phyloP scores from a whole-genome alignment of 768 basidiomycete genomes.

The Termitomyces sp. region DNA sequence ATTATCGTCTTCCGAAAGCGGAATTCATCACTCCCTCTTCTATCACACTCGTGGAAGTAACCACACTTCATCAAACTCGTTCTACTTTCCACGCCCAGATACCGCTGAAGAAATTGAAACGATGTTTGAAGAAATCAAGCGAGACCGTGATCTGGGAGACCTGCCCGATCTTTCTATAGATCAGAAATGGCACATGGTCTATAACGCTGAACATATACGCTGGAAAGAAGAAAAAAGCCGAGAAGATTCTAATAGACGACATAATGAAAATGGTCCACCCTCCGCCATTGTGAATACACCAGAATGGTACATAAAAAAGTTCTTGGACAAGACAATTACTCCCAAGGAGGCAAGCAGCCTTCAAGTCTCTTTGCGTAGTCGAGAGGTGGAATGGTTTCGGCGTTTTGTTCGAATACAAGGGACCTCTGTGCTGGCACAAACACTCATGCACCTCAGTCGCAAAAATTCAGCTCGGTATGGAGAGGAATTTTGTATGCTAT shows the following conservation, averaged over 20 bases:
- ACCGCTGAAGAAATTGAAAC: conserved; percentile 72
- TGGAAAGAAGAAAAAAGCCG: conserved; percentile 70
- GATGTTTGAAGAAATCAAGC: conserved; percentile 73
- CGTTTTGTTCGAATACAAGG: conserved; percentile 73
- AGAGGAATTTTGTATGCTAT: neutral
- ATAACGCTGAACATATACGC: conserved; percentile 73
- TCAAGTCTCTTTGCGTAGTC: conserved; percentile 71
- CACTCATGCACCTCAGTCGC: conserved; percentile 68
- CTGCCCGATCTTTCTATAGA: conserved; percentile 59
- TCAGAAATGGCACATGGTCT: conserved; percentile 91
- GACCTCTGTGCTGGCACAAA: conserved; percentile 79
- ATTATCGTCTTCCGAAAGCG: conserved; percentile 38
- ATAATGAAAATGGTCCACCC: conserved; percentile 52
- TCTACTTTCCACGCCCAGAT: conserved; percentile 72
- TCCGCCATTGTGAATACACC: conserved; percentile 61
- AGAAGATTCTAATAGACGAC: conserved; percentile 55
- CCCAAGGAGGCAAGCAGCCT: conserved; percentile 74
- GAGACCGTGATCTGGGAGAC: conserved; percentile 59
- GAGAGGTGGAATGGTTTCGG: conserved; percentile 80
- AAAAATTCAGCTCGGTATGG: conserved; percentile 59
- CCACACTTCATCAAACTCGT: conserved; percentile 37
- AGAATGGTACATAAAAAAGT: conserved; percentile 90
- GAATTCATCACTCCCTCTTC: conserved; percentile 38
- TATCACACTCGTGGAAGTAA: conserved; percentile 52
- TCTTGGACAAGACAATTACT: conserved; percentile 82